phyloP scores from a whole-genome alignment of 495 filamentous ascomycete genomes.

The Aspergillus bridgeri region DNA sequence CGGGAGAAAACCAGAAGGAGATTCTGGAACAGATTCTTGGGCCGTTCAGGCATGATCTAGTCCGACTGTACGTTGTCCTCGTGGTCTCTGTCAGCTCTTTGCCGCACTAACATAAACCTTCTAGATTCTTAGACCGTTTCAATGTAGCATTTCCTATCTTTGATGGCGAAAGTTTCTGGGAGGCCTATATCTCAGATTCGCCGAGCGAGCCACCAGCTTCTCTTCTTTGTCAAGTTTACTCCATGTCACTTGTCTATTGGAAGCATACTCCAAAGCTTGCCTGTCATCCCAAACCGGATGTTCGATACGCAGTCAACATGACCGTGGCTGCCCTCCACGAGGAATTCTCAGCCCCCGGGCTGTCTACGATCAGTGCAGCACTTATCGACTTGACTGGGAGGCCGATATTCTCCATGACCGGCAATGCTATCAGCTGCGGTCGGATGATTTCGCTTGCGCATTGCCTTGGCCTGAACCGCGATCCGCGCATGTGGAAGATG shows the following conservation, averaged over 20 bases:
- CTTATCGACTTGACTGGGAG: constrained; percentile 49
- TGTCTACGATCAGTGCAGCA: constrained; percentile 48
- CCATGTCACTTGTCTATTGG: constrained; percentile 52
- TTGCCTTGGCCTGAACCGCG: constrained; percentile 50
- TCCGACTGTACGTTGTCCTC: constrained; percentile 44
- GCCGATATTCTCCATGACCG: constrained; percentile 51
- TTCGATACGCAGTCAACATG: constrained; percentile 50
- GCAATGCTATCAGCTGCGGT: constrained; percentile 50
- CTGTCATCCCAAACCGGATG: constrained; percentile 47
- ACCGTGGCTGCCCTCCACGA: constrained; percentile 50
- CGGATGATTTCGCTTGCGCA: constrained; percentile 49
- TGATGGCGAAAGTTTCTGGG: constrained; percentile 48
- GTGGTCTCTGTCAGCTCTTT: not conserved
- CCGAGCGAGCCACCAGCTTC: constrained; percentile 46
- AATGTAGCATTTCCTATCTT: constrained; percentile 54
- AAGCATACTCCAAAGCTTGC: constrained; percentile 42
- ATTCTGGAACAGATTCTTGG: constrained; percentile 54
- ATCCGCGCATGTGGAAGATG: constrained; percentile 49
- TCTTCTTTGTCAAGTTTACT: constrained; percentile 52
- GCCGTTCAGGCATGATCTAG: constrained; percentile 48
- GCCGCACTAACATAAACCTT: constrained; percentile 9
- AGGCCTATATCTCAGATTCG: constrained; percentile 39
- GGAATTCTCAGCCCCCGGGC: constrained; percentile 47
- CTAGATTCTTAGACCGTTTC: constrained; percentile 49
- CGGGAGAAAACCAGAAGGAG: constrained; percentile 51